Conservation (phyloP, 306 rosid species). For the Cicer yamashitae region DNA sequence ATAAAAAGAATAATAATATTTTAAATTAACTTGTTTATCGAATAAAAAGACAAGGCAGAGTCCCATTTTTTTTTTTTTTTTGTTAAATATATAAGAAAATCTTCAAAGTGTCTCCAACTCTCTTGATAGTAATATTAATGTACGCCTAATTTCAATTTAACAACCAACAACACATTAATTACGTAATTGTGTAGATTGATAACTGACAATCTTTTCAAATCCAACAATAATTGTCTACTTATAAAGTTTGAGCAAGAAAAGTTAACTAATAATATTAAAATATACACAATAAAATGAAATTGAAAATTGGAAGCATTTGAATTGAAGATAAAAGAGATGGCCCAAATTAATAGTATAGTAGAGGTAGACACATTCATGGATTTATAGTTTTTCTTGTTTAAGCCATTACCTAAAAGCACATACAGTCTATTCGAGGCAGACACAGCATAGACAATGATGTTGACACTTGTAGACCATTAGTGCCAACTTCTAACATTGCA, state of each 20-base stretch:
- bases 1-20: no score
- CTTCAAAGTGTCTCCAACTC: no score
- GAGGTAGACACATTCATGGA: conserved; percentile 36
- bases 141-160: no score
- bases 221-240: not conserved
- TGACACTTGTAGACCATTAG: conserved; percentile 53
- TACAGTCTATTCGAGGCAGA: conserved; percentile 47
- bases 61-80: no score
- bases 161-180: no score
- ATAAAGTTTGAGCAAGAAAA: not conserved
- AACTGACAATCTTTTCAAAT: no score
- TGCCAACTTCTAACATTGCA: not conserved
- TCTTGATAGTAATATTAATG: no score
- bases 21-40: no score
- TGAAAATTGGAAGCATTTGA: conserved; percentile 33
- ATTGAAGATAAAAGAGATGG: conserved; percentile 24
- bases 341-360: conserved; percentile 16
- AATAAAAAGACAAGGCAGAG: no score
- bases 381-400: conserved; percentile 26
- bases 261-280: not conserved
- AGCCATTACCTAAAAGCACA: conserved; percentile 36
- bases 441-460: conserved; percentile 69
- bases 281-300: not conserved
- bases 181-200: no score
- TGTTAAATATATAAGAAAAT: no score